Evolutionary conservation across 495 filamentous ascomycete genomes (phyloP).

Genomic region (Pyrenopolyporus hunteri): DNA sequence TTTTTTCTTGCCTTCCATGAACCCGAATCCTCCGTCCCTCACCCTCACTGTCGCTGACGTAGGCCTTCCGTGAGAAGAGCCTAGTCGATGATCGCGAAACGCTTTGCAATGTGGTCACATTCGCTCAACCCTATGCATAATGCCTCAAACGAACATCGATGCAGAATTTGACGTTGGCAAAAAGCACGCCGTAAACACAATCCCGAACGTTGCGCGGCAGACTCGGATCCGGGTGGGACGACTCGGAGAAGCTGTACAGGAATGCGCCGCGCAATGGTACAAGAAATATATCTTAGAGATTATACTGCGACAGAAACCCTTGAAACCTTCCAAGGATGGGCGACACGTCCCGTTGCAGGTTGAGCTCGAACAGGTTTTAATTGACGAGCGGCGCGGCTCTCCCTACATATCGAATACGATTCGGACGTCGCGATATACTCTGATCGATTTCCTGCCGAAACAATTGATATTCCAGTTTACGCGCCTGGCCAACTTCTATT

Average conservation of each 20-base stretch:
- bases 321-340: constrained; percentile 51
- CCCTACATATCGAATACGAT: constrained; percentile 79
- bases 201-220: constrained; percentile 15
- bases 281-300: constrained; percentile 43
- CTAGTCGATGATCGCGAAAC: constrained; percentile 8
- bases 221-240: constrained; percentile 22
- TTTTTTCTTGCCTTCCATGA: background rate
- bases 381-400: constrained; percentile 78
- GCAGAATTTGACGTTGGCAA: constrained; percentile 25
- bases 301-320: constrained; percentile 46
- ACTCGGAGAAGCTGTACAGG: constrained; percentile 17
- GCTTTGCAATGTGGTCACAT: constrained; percentile 30
- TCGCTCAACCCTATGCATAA: constrained; percentile 31
- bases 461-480: constrained; percentile 90
- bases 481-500: constrained; percentile 90
- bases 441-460: constrained; percentile 87
- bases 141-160: constrained; percentile 25
- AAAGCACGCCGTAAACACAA: constrained; percentile 10
- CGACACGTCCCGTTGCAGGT: constrained; percentile 72
- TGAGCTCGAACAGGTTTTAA: constrained; percentile 56
- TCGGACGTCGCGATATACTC: constrained; percentile 81
- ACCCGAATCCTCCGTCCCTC: background rate
- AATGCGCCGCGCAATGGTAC: constrained; percentile 40
- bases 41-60: background rate
- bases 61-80: constrained; percentile 9